Evolutionary conservation across 192 early-diverging fungal genomes (phyloP).

Genomic region (Backusella sp.): DNA sequence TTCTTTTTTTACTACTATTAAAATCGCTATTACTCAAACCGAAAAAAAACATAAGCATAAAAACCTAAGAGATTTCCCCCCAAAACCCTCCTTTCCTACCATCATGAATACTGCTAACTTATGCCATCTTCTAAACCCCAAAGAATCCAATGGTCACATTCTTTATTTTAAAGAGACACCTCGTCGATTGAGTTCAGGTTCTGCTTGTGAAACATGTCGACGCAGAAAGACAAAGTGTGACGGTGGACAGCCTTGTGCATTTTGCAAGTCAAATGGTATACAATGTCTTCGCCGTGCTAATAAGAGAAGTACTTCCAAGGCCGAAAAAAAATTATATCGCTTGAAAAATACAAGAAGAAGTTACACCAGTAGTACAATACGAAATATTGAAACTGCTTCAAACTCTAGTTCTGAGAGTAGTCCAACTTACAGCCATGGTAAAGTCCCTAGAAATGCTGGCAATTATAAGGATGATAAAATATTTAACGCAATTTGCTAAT

Average conservation of each 20-base stretch:
- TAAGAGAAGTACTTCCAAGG: not conserved
- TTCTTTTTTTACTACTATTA: not conserved
- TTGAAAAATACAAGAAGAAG: not conserved
- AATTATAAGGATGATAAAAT: not conserved
- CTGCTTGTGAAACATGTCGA: slow-evolving; percentile 40
- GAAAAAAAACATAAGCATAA: not conserved
- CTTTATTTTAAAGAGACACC: slow-evolving; percentile 1
- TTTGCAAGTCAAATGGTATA: slow-evolving; percentile 29
- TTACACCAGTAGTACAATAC: not conserved
- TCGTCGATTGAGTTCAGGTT: slow-evolving; percentile 34
- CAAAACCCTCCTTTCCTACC: not conserved
- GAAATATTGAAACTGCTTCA: not conserved
- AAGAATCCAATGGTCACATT: slow-evolving; percentile 5
- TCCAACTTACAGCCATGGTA: not conserved
- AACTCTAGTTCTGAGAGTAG: not conserved
- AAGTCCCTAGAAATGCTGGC: not conserved
- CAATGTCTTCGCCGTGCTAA: slow-evolving; percentile 20
- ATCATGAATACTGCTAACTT: not conserved
- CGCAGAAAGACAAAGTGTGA: slow-evolving; percentile 40
- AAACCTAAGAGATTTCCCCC: not conserved
- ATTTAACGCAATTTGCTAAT: not conserved
- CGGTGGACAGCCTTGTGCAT: slow-evolving; percentile 34
- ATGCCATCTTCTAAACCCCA: slow-evolving; percentile 2
- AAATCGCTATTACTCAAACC: not conserved
- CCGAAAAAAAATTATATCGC: not conserved